Evolutionary conservation across 2,329 filamentous ascomycete species (phyloP).

Genomic region (Aspergillus luchuensis): DNA sequence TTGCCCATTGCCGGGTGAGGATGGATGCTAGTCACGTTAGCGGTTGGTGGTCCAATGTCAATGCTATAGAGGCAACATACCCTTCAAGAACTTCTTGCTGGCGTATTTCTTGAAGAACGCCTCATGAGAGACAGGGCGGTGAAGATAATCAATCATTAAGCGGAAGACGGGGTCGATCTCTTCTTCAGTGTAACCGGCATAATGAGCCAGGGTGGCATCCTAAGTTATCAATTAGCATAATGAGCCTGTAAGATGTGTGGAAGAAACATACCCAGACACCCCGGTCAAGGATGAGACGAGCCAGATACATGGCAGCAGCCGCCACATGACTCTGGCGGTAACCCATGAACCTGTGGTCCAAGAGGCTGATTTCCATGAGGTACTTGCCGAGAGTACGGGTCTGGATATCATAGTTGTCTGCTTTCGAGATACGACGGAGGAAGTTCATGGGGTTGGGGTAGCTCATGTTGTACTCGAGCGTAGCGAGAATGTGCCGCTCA

Average conservation of each 20-base stretch:
- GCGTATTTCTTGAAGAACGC: slow-evolving; percentile 99
- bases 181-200: slow-evolving; percentile 88
- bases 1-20: slow-evolving; percentile 88
- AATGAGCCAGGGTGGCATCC: slow-evolving; percentile 85
- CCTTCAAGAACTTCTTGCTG: slow-evolving; percentile 98
- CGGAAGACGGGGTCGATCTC: slow-evolving; percentile 90
- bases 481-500: slow-evolving; percentile 90
- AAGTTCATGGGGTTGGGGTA: slow-evolving; percentile 99
- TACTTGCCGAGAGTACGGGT: slow-evolving; percentile 97
- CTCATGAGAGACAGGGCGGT: slow-evolving; percentile 85
- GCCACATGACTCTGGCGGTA: slow-evolving; percentile 88
- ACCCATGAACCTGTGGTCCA: slow-evolving; percentile 91
- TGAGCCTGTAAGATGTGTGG: neutral
- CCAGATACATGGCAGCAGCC: slow-evolving; percentile 91
- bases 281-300: slow-evolving; percentile 84
- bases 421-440: slow-evolving; percentile 95
- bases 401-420: slow-evolving; percentile 98
- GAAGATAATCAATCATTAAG: slow-evolving; percentile 96
- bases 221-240: slow-evolving; percentile 39
- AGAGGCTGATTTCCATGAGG: slow-evolving; percentile 91
- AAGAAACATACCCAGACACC: slow-evolving; percentile 78
- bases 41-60: neutral
- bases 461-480: slow-evolving; percentile 93
- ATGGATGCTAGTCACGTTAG: slow-evolving; percentile 70
- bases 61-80: slow-evolving; percentile 56